Conservation (phyloP, 2,329 filamentous ascomycete genomes). For the Alternaria incomplexa region DNA sequence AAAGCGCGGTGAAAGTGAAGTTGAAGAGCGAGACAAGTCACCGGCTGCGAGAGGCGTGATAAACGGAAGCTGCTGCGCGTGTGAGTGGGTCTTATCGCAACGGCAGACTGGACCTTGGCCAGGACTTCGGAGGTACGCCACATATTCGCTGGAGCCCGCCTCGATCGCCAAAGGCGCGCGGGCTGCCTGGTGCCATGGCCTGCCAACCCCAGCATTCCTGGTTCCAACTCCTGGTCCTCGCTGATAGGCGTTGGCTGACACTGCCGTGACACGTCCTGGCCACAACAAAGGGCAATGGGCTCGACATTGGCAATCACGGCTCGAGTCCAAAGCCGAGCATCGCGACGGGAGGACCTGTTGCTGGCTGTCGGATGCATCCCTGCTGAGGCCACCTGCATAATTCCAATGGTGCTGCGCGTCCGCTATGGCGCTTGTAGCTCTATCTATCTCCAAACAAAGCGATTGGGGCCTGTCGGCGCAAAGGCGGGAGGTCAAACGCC, state of each 20-base stretch:
- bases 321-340: not conserved
- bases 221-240: constrained; percentile 3
- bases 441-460: constrained; percentile 8
- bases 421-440: constrained; percentile 15
- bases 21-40: constrained; percentile 13
- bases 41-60: constrained; percentile 14
- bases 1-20: constrained; percentile 6
- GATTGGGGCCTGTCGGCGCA: constrained; percentile 9
- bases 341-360: not conserved
- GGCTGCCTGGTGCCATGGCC: constrained; percentile 21
- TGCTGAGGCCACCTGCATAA: constrained; percentile 19
- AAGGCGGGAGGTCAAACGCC: constrained; percentile 8
- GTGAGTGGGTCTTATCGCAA: constrained; percentile 34
- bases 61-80: constrained; percentile 13
- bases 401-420: constrained; percentile 8
- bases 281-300: not conserved
- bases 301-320: not conserved
- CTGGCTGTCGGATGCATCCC: constrained; percentile 4
- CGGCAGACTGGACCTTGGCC: constrained; percentile 18
- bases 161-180: constrained; percentile 23
- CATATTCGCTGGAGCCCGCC: constrained; percentile 17
- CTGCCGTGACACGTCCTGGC: constrained; percentile 1
- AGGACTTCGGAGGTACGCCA: constrained; percentile 20
- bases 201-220: constrained; percentile 19
- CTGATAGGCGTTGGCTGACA: constrained; percentile 16